Evolutionary conservation across 176 grass and related monocot species (phyloP), one percentile per base, ranked within the genome.

Genomic region (Oryza australiensis): DNA sequence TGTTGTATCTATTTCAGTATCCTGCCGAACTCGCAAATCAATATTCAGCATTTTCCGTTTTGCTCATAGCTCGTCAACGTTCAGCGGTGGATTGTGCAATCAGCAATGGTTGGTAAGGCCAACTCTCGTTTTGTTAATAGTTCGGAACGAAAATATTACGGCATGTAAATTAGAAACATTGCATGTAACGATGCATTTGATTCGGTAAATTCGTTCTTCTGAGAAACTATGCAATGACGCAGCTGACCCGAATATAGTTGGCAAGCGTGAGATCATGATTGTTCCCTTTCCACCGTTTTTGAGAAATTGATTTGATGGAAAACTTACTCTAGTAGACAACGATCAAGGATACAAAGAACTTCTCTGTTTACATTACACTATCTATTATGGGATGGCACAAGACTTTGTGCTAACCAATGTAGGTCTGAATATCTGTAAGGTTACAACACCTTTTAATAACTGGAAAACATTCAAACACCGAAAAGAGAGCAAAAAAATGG

Each of bases 1-100:
- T 40, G 24, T 22, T 89, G 85, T 89, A 80, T 73, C 84, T 66
- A 70, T n/a, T 23, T 38, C 14, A 34, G 48, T 72, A 49, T 70
- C 49, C 14, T 9, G 27, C 38, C 28, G 64, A 68, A 62, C 14
- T 23, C 11, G 3, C 46, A 12, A 22, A 24, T 60, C 1, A 3
- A 23, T 60, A 60, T 24, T 9, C 22, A n/a, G 12, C 11, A 51
- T 18, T 51, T 51, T 51, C 16, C 48, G 6, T 51, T 46, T 46
- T 20, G 48, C 48, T 51, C 15, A 5, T 51, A 37, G 35, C 0
- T 4, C 53, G 22, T 20, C 5, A 53, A 18, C 14, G 48, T 53
- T 53, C 45, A 15, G 13, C 45, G 43, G 43, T 3, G 48, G 43
- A 4, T 9, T n/a, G n/a, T n/a, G 49, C 20, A 3, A 18, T 14